These are phyloP conservation scores for Nematodospora valgi DNA, from an alignment of 805 yeast species.

Conservation along the genomic window DNA sequence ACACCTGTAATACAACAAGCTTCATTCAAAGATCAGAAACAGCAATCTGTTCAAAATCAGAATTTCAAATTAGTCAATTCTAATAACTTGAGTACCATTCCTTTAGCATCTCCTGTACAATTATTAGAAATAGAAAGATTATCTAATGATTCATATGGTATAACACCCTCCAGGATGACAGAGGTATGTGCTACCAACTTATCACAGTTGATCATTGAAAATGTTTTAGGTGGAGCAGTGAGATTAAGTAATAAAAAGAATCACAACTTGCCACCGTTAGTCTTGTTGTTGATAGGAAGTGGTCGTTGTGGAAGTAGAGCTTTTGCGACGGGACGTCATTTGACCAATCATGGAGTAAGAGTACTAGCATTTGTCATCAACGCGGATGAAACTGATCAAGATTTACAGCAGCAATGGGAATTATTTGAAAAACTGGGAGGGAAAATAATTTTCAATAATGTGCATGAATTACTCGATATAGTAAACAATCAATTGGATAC, in stretches of 20 bases:
- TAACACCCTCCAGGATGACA: constrained; percentile 43
- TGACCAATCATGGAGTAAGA: constrained; percentile 69
- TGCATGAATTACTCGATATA: constrained; percentile 32
- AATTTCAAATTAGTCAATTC: constrained; percentile 18
- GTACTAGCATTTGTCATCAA: constrained; percentile 51
- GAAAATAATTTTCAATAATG: constrained; percentile 42
- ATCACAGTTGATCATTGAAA: constrained; percentile 51
- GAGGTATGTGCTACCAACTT: constrained; percentile 73
- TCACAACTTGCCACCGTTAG: constrained; percentile 77
- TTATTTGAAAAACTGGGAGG: constrained; percentile 66
- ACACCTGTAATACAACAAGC: constrained; percentile 3
- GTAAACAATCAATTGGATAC: constrained; percentile 51
- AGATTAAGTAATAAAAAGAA: constrained; percentile 59
- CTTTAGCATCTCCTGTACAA: constrained; percentile 75
- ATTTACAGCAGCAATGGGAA: constrained; percentile 48
- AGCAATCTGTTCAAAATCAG: constrained; percentile 6
- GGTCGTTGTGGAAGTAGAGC: constrained; percentile 73
- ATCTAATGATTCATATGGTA: constrained; percentile 47
- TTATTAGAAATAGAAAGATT: constrained; percentile 70
- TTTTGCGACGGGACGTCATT: constrained; percentile 73
- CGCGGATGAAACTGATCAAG: constrained; percentile 37
- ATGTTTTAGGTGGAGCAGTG: constrained; percentile 62
- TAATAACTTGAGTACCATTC: constrained; percentile 32
- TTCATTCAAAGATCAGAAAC: not conserved
- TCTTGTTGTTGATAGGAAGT: constrained; percentile 69